Conservation (phyloP, 176 grass and related monocot species). For the Miscanthus lutarioriparius region DNA sequence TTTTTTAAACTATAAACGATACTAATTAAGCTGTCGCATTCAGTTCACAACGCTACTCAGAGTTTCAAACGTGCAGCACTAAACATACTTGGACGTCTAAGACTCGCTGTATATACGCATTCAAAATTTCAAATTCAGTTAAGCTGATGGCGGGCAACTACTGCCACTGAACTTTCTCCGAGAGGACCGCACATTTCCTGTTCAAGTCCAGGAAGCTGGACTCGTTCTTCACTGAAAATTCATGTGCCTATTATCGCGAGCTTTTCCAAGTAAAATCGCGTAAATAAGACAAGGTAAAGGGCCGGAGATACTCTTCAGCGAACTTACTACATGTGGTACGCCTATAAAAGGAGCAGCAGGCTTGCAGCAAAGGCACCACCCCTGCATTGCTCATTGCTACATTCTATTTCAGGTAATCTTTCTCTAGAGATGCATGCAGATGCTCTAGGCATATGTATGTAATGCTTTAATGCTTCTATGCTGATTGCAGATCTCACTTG, state of each 20-base stretch:
- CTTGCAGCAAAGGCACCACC: not conserved
- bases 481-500: not conserved
- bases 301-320: not conserved
- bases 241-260: not conserved
- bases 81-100: not conserved
- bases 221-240: conserved; percentile 25
- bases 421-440: not conserved
- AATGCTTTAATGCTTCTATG: not conserved
- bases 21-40: not conserved
- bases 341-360: conserved; percentile 27
- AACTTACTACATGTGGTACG: not conserved
- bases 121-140: not conserved
- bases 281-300: not conserved
- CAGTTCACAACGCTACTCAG: not conserved
- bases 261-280: not conserved
- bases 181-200: conserved; percentile 16
- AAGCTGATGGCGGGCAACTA: not conserved
- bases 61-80: not conserved
- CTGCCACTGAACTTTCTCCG: not conserved
- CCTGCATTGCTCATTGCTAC: not conserved
- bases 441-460: not conserved
- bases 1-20: not conserved
- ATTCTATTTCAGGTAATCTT: not conserved
- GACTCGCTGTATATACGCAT: not conserved
- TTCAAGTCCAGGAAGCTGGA: conserved; percentile 17